Percentiles rank a stretch among this genome's conserved stretches.
phyloP scores from a whole-genome alignment of 2,329 filamentous ascomycete species.

The Trichoderma breve region DNA sequence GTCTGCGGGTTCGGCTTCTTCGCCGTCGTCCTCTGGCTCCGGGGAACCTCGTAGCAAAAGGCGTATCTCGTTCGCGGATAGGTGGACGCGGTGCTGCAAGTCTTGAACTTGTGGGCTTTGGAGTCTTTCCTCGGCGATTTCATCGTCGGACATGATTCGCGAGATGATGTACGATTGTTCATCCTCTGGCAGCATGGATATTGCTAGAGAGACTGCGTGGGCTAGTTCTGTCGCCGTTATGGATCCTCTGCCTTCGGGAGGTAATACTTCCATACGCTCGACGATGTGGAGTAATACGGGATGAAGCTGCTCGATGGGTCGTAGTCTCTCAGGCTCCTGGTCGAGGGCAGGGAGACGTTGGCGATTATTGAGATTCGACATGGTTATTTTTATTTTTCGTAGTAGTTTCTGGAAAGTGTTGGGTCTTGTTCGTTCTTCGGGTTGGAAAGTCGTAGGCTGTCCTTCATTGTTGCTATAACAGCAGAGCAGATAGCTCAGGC shows the following conservation, averaged over 20 bases:
- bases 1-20: not conserved
- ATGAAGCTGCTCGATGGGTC: constrained; percentile 22
- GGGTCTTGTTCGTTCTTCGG: not conserved
- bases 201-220: constrained; percentile 22
- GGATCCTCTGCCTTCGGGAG: not conserved
- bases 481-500: not conserved
- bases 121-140: constrained; percentile 23
- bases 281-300: constrained; percentile 26
- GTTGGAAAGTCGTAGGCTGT: not conserved
- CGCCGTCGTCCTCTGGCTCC: not conserved
- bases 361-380: not conserved
- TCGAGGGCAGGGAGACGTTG: not conserved
- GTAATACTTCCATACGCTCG: constrained; percentile 15
- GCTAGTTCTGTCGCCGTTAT: constrained; percentile 24
- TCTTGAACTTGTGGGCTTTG: constrained; percentile 22
- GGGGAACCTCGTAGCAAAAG: not conserved
- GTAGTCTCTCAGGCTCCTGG: not conserved
- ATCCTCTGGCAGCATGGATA: constrained; percentile 23
- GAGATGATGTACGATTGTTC: constrained; percentile 25
- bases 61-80: not conserved
- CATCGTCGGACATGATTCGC: constrained; percentile 27
- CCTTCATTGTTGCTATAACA: not conserved
- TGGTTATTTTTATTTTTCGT: not conserved
- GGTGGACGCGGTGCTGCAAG: not conserved
- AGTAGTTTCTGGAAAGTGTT: too few species aligned